phyloP scores from a whole-genome alignment of 352 stramenopile species.

The Globisporangium solare region DNA sequence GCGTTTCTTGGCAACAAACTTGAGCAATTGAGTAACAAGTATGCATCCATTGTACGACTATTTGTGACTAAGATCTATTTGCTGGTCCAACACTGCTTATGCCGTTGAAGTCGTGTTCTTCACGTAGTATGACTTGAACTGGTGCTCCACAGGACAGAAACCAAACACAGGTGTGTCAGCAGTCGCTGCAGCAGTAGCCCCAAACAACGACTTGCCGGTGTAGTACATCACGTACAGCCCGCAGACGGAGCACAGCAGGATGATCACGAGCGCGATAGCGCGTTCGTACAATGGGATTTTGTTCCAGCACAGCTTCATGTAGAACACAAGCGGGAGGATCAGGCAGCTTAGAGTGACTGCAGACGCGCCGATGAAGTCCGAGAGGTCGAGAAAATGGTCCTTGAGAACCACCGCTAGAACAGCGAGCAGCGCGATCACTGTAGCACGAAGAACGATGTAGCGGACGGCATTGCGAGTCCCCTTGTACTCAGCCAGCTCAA shows the following conservation, averaged over 20 bases:
- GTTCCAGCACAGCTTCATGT: slow-evolving; percentile 22
- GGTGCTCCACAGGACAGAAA: slow-evolving; percentile 12
- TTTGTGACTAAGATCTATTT: no score
- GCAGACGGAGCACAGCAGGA: slow-evolving; percentile 16
- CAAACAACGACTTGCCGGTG: slow-evolving; percentile 15
- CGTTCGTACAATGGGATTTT: slow-evolving; percentile 22
- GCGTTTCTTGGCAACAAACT: no score
- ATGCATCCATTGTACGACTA: no score
- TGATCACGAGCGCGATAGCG: slow-evolving; percentile 13
- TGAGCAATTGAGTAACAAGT: no score
- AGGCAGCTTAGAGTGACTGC: slow-evolving; percentile 22
- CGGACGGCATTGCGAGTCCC: slow-evolving; percentile 13
- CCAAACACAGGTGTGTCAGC: slow-evolving; percentile 15
- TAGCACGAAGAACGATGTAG: slow-evolving; percentile 16
- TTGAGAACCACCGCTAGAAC: slow-evolving; percentile 14
- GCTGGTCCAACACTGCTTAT: no score
- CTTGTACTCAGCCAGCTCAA: slow-evolving; percentile 16
- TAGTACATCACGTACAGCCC: slow-evolving; percentile 19
- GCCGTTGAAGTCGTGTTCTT: neutral
- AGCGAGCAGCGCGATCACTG: slow-evolving; percentile 17
- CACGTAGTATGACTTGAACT: slow-evolving; percentile 17
- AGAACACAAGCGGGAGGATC: slow-evolving; percentile 29
- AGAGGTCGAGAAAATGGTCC: slow-evolving; percentile 17
- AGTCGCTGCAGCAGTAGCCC: neutral
- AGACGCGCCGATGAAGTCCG: slow-evolving; percentile 28